Conservation (phyloP, 2,329 filamentous ascomycete genomes). For the Pseudogymnoascus sp. region DNA sequence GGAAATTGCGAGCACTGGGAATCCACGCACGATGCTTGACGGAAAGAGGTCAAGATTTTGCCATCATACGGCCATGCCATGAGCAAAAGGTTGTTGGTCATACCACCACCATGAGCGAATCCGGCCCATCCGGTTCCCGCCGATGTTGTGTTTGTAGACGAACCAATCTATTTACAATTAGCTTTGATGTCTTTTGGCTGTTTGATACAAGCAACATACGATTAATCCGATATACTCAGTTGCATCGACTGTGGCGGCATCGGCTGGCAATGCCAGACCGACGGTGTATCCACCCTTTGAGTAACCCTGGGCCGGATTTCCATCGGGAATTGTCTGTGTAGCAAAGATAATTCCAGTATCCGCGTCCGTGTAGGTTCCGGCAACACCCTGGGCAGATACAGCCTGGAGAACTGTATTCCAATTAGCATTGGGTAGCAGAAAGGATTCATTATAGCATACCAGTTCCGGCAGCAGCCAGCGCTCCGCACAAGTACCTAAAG, state of each 20-base stretch:
- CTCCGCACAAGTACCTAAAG: neutral
- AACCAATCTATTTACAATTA: conserved; percentile 29
- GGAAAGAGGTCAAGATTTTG: conserved; percentile 49
- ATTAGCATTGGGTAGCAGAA: neutral
- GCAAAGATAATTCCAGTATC: conserved; percentile 48
- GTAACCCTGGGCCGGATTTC: conserved; percentile 19
- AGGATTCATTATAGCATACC: neutral
- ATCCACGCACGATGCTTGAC: conserved; percentile 38
- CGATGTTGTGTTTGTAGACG: conserved; percentile 31
- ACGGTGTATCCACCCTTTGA: conserved; percentile 42
- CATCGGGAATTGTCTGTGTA: conserved; percentile 38
- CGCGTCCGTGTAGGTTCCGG: conserved; percentile 35
- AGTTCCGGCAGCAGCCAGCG: conserved; percentile 1
- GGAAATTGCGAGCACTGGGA: neutral
- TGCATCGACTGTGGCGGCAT: conserved; percentile 40
- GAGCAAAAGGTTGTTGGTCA: conserved; percentile 52
- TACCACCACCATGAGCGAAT: conserved; percentile 47
- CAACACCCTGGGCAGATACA: neutral
- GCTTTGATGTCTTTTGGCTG: neutral
- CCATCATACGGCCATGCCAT: conserved; percentile 48
- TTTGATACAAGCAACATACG: conserved; percentile 30
- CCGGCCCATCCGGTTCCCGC: conserved; percentile 49
- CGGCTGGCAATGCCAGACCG: conserved; percentile 46
- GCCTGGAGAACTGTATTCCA: neutral
- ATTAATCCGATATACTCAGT: conserved; percentile 54